Evolutionary conservation across 192 early-diverging fungal genomes (phyloP).

Genomic region (Rhizoclosmatium globosum): DNA sequence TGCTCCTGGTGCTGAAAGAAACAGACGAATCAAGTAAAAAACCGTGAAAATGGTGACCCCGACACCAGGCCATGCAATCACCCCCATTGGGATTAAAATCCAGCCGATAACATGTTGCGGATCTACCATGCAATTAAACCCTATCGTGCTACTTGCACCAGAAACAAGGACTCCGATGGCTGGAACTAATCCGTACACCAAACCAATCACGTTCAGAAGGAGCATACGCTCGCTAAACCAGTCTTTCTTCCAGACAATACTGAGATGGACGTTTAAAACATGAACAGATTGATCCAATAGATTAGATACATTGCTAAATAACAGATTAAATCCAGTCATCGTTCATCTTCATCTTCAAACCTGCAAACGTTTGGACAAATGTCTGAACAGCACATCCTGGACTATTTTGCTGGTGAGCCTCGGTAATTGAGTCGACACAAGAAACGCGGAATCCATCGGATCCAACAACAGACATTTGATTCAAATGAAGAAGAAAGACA

Average conservation of each 20-base stretch:
- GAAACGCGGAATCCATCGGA: background rate
- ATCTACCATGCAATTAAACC: background rate
- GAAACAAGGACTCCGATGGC: background rate
- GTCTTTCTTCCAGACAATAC: constrained; percentile 18
- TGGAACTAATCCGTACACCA: background rate
- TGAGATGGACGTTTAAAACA: constrained; percentile 6
- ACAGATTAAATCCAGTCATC: too few relatives aligned
- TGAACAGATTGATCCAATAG: constrained; percentile 13
- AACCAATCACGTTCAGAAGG: background rate
- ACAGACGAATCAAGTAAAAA: background rate
- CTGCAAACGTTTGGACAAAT: background rate
- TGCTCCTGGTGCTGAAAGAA: background rate
- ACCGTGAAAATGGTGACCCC: background rate
- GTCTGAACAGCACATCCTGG: background rate
- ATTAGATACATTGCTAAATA: too few relatives aligned
- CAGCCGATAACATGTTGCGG: background rate
- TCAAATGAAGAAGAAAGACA: background rate
- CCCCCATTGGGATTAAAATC: background rate
- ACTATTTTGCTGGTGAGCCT: background rate
- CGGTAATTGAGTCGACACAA: background rate
- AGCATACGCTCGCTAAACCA: constrained; percentile 9
- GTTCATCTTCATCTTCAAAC: too few relatives aligned
- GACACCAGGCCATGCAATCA: constrained; percentile 7
- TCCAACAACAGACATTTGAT: background rate
- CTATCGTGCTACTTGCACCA: background rate